Evolutionary conservation across 768 basidiomycete genomes (phyloP).

Genomic region (Kwoniella pini): DNA sequence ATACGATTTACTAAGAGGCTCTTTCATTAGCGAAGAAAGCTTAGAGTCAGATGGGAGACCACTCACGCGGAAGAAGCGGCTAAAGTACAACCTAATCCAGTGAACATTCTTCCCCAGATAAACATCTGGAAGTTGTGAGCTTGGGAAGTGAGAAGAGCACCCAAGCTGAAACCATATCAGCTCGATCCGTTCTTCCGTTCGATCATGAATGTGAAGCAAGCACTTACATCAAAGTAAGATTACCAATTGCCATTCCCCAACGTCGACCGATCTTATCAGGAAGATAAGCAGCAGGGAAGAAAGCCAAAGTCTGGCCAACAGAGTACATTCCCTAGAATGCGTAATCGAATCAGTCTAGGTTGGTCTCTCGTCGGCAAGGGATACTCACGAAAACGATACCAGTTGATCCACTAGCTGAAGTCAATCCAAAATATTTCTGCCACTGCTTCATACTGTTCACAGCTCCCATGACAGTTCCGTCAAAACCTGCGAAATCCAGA

Average conservation of each 20-base stretch:
- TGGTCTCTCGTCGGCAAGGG: not conserved
- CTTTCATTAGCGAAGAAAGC: not conserved
- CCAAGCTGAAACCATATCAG: conserved; percentile 38
- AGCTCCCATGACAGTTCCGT: conserved; percentile 63
- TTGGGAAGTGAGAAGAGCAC: conserved; percentile 60
- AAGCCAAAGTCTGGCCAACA: conserved; percentile 44
- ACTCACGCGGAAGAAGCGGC: conserved; percentile 58
- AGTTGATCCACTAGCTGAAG: conserved; percentile 58
- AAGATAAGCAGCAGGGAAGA: conserved; percentile 55
- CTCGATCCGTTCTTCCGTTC: not conserved
- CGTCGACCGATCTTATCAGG: conserved; percentile 61
- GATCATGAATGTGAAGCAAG: not conserved
- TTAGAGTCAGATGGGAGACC: not conserved
- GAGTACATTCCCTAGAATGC: conserved; percentile 57
- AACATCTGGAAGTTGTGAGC: conserved; percentile 54
- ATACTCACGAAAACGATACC: conserved; percentile 54
- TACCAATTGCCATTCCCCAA: conserved; percentile 61
- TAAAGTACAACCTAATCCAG: conserved; percentile 58
- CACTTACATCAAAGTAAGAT: conserved; percentile 58
- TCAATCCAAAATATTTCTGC: conserved; percentile 60
- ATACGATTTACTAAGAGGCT: conserved; percentile 56
- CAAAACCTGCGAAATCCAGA: conserved; percentile 56
- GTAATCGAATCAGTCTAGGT: too few species aligned
- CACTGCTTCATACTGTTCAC: conserved; percentile 60
- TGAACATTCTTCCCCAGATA: conserved; percentile 60